Evolutionary conservation across 306 rosid genomes (phyloP), one percentile per base, ranked within the genome.

Genomic region (Cucumis cinereus): DNA sequence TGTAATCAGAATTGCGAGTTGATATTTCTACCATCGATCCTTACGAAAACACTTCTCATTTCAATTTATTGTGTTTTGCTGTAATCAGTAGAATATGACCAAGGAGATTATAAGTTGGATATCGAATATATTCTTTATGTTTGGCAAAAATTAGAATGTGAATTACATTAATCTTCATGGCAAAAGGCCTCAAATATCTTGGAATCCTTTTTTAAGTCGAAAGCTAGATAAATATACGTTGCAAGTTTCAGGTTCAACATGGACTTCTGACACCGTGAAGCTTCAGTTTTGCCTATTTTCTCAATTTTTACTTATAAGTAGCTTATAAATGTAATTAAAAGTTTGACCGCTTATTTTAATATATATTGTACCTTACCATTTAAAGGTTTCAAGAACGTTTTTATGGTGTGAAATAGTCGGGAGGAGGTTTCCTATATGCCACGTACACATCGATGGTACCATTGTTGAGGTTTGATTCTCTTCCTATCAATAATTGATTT

Each of bases 351-450:
- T 61, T 6, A 16, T 30, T 61, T 61, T 61, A 61, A 61, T 9
- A 33, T 61, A 17, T 61, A 16, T 60, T 28, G 10, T 61, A 30
- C 19, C 36, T 5, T 61, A 30, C 23, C 9, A 38, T 67, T 47
- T 86, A 75, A 83, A 91, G 98, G 96, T 93, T 80, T 80, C 62
- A 80, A 88, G 81, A 87, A 57, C 90, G 58, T 93, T 93, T 88
- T 80, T 92, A 15, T 87, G 97, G 92, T 89, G 96, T 87, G 89
- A 89, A 81, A 87, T 91, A 76, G 89, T 91, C 78, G 98, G 98
- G 49, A 91, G 77, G 82, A 80, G 92, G 74, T 93, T 91, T 82
- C 98, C 98, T 41, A 93, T 91, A 83, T 93, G 98, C 77, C 98
- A 88, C 64, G 96, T 93, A 77, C 97, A 88, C 63, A 20, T 93